Evolutionary conservation across 108 stramenopile genomes (phyloP).

Genomic region (Bacterosira constricta): DNA sequence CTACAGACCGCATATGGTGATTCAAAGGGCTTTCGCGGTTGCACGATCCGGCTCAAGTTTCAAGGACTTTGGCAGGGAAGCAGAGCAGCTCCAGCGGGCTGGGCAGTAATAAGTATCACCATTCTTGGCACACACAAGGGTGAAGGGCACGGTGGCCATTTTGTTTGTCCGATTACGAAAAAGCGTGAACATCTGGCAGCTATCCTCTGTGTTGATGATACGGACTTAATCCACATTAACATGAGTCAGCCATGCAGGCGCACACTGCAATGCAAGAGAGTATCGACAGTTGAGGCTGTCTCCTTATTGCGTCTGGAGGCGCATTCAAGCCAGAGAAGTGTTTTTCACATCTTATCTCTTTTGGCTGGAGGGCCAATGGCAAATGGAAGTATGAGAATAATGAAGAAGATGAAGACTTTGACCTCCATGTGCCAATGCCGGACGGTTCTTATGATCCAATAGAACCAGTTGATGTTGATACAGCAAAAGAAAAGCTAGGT

Average conservation of each 20-base stretch:
- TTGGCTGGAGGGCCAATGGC: conserved; percentile 1
- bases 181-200: background rate
- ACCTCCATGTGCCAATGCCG: background rate
- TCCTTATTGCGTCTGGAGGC: conserved; percentile 13
- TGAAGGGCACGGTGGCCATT: background rate
- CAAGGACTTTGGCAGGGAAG: conserved; percentile 19
- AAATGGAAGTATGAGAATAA: background rate
- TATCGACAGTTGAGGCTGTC: background rate
- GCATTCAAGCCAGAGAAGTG: conserved; percentile 20
- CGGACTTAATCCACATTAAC: conserved; percentile 6
- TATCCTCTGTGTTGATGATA: conserved; percentile 14
- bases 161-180: background rate
- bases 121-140: conserved; percentile 5
- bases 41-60: background rate
- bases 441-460: background rate
- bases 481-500: conserved; percentile 8
- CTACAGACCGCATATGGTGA: no score
- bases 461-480: background rate
- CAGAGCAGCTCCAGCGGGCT: no score
- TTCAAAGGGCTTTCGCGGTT: background rate
- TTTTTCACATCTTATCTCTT: conserved; percentile 13
- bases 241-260: background rate
- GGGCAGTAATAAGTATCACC: conserved; percentile 7
- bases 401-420: background rate
- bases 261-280: background rate